Evolutionary conservation across 2,329 filamentous ascomycete genomes (phyloP), one percentile per base, ranked within the genome.

Genomic region (Xylaria sp.): DNA sequence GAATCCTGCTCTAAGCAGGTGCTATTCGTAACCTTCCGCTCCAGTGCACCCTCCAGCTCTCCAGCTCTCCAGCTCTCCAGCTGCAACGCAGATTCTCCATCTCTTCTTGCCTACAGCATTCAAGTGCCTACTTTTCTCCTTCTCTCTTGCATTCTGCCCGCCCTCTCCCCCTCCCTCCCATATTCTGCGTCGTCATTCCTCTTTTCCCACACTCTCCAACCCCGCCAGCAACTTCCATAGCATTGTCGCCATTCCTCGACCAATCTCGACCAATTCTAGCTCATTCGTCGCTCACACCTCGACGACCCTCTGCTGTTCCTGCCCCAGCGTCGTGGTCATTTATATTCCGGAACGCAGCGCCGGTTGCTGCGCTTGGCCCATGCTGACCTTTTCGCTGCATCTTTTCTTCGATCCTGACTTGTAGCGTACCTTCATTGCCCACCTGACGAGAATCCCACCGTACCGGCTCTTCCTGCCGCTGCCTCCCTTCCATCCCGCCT

Each of bases 321-420:
- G 23, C 56, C 44, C 44, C 16, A 19, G 3, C 9, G 34, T 18
- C 44, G 50, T 47, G 23, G 23, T 39, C 48, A 3, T 49, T 48
- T 30, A 34, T 34, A 53, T 49, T 55, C 37, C 48, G 13, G 35
- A n/a, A 52, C 52, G 42, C 55, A 47, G 57, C 57, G 51, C 51
- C 30, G 49, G 57, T 9, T 58, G 50, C 51, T 34, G 48, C 53
- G 35, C 51, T 34, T 39, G 35, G 35, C 30, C 34, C 30, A 42
- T 51, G 5, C 23, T 35, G 11, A 35, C 23, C n/a, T 30, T 8
- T 30, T 49, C 34, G 49, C 49, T 51, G 16, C 23, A 35, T 51
- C 16, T 35, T 3, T n/a, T 13, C 49, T n/a, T n/a, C 23, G 23
- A 30, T 30, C 5, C 23, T 30, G 23, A 30, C 23, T 30, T 4